phyloP scores from a whole-genome alignment of 164 flowering plant species.

The Nelumbo lutea region DNA sequence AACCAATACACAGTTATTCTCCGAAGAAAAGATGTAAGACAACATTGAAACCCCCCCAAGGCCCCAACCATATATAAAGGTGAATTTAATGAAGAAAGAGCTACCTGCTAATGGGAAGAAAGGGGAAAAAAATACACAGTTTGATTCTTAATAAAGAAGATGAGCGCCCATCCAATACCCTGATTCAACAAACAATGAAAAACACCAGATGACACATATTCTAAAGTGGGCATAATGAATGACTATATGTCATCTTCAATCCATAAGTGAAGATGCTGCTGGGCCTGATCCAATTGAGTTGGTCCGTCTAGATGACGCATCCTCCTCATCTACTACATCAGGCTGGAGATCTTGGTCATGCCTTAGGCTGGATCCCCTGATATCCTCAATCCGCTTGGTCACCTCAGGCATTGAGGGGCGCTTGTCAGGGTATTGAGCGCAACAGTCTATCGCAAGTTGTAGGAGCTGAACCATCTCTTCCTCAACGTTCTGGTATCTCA shows the following conservation, averaged over 20 bases:
- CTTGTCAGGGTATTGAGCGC: slow-evolving; percentile 69
- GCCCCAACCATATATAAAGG: slow-evolving; percentile 4
- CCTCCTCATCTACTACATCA: slow-evolving; percentile 20
- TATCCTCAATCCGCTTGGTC: slow-evolving; percentile 49
- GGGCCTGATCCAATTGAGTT: slow-evolving; percentile 16
- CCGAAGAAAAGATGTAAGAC: neutral
- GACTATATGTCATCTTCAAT: slow-evolving; percentile 14
- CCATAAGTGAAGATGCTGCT: slow-evolving; percentile 9
- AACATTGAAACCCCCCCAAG: slow-evolving; percentile 9
- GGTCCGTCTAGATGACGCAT: slow-evolving; percentile 21
- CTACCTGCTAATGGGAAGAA: slow-evolving; percentile 6
- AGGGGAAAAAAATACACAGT: slow-evolving; percentile 10
- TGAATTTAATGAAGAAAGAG: slow-evolving; percentile 7
- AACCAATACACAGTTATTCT: neutral
- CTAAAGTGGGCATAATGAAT: slow-evolving; percentile 18
- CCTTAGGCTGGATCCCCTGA: slow-evolving; percentile 33
- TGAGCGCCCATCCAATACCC: slow-evolving; percentile 7
- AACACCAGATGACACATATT: slow-evolving; percentile 13
- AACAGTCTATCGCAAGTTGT: slow-evolving; percentile 71
- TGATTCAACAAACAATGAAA: slow-evolving; percentile 15
- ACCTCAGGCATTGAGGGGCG: slow-evolving; percentile 78
- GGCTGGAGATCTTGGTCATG: slow-evolving; percentile 16
- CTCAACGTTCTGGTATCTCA: slow-evolving; percentile 75
- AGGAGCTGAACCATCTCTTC: slow-evolving; percentile 85
- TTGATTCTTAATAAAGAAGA: slow-evolving; percentile 14